A percentile compares a stretch with the other conserved stretches of the same genome.
phyloP scores from a whole-genome alignment of 345 rosid genomes.

The Aquilaria yunnanensis region DNA sequence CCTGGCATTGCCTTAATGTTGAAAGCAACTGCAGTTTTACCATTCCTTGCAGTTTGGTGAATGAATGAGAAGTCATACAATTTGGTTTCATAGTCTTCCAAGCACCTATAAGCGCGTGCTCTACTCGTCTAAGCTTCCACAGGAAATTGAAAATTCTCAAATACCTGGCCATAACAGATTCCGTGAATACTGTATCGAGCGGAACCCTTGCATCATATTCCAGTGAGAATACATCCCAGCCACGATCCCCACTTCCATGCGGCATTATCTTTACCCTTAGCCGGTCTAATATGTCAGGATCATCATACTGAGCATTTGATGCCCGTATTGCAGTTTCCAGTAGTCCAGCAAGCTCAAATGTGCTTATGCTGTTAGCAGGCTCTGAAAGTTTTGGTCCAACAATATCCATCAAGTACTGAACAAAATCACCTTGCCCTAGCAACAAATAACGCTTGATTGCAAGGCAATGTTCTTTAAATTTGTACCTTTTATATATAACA shows the following conservation, averaged over 20 bases:
- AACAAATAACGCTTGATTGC: constrained; percentile 92
- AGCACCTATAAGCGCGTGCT: constrained; percentile 93
- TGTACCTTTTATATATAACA: constrained; percentile 73
- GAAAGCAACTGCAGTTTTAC: constrained; percentile 78
- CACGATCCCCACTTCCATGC: constrained; percentile 83
- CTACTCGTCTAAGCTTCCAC: constrained; percentile 95
- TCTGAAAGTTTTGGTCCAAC: constrained; percentile 94
- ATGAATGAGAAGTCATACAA: constrained; percentile 76
- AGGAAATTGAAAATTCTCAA: constrained; percentile 88
- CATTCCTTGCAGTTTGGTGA: constrained; percentile 60
- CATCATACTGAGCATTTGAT: constrained; percentile 98
- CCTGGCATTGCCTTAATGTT: constrained; percentile 89
- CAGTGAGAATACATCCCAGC: constrained; percentile 98
- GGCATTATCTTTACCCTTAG: constrained; percentile 94
- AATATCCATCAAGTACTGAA: constrained; percentile 89
- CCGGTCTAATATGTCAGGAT: constrained; percentile 80
- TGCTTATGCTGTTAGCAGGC: constrained; percentile 94
- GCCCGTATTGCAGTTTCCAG: constrained; percentile 91
- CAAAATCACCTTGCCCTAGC: constrained; percentile 98
- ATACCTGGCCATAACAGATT: constrained; percentile 79
- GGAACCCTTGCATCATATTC: constrained; percentile 96
- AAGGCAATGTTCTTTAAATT: constrained; percentile 91
- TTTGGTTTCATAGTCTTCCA: constrained; percentile 99
- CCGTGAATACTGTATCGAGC: constrained; percentile 84
- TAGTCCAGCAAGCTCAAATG: constrained; percentile 90